Evolutionary conservation across 192 early-diverging fungal genomes (phyloP).

Genomic region (Gigaspora rosea): DNA sequence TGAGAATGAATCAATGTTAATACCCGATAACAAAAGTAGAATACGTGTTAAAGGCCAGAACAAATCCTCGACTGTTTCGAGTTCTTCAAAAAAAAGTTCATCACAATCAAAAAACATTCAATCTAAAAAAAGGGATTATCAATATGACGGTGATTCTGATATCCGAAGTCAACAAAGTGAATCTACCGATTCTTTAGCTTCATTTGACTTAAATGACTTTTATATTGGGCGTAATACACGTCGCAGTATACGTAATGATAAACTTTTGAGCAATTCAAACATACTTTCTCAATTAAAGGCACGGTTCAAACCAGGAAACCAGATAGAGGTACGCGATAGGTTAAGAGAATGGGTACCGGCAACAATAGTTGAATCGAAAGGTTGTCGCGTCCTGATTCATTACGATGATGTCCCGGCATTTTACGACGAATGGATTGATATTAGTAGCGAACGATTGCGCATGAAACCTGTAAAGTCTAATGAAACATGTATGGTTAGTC

Average conservation of each 20-base stretch:
- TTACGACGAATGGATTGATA: slow-evolving; percentile 72
- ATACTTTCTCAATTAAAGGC: slow-evolving; percentile 32
- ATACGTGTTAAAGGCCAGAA: background rate
- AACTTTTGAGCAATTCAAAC: background rate
- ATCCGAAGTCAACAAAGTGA: slow-evolving; percentile 11
- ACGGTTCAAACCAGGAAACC: slow-evolving; percentile 38
- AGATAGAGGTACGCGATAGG: slow-evolving; percentile 59
- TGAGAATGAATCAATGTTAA: background rate
- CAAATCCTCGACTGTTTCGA: background rate
- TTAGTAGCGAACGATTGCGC: slow-evolving; percentile 60
- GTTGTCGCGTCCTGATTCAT: slow-evolving; percentile 61
- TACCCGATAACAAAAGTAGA: background rate
- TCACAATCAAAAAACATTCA: background rate
- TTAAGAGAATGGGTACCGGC: slow-evolving; percentile 63
- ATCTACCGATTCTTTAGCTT: background rate
- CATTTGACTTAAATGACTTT: slow-evolving; percentile 29
- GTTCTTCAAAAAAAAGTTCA: background rate
- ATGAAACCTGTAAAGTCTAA: slow-evolving; percentile 27
- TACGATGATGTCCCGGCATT: slow-evolving; percentile 53
- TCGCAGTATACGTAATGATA: slow-evolving; percentile 18
- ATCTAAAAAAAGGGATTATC: background rate
- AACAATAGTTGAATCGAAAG: slow-evolving; percentile 56
- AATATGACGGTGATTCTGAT: background rate
- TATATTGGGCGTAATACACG: slow-evolving; percentile 26
- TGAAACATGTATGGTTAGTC: no score